Percentiles rank a stretch among this genome's conserved stretches.
These are phyloP conservation scores for Sugiyamaella pinicola DNA, from an alignment of 1,139 yeast species.

Conservation along the genomic window DNA sequence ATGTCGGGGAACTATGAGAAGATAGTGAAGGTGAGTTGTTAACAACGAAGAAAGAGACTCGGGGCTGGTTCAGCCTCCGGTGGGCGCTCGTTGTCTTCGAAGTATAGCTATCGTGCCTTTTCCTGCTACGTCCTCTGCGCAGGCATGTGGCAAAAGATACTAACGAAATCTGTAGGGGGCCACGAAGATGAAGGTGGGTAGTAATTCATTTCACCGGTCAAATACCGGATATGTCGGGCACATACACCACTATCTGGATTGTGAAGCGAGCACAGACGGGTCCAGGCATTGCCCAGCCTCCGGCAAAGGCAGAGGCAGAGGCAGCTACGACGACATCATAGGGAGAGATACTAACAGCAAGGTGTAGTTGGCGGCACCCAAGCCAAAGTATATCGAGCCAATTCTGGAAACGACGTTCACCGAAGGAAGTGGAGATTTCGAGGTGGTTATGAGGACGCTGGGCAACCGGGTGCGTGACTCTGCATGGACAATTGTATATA, in stretches of 20 bases:
- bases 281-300: not conserved
- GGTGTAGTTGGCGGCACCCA: conserved; percentile 88
- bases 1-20: conserved; percentile 44
- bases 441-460: conserved; percentile 67
- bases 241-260: no score
- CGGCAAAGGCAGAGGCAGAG: not conserved
- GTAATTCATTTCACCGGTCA: no score
- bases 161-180: conserved; percentile 5
- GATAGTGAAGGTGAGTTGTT: conserved; percentile 53
- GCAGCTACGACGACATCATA: no score
- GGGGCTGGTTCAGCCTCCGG: not conserved
- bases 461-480: conserved; percentile 65
- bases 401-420: conserved; percentile 74
- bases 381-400: conserved; percentile 92
- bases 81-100: no score
- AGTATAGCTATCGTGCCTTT: no score
- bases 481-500: conserved; percentile 86
- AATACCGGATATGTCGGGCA: not conserved
- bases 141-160: not conserved
- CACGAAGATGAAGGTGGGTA: conserved; percentile 10
- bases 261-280: not conserved
- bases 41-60: no score
- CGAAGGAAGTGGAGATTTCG: conserved; percentile 56
- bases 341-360: conserved; percentile 35
- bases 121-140: no score